phyloP scores from a whole-genome alignment of 2,329 filamentous ascomycete species.

The Elsinoe necatrix region DNA sequence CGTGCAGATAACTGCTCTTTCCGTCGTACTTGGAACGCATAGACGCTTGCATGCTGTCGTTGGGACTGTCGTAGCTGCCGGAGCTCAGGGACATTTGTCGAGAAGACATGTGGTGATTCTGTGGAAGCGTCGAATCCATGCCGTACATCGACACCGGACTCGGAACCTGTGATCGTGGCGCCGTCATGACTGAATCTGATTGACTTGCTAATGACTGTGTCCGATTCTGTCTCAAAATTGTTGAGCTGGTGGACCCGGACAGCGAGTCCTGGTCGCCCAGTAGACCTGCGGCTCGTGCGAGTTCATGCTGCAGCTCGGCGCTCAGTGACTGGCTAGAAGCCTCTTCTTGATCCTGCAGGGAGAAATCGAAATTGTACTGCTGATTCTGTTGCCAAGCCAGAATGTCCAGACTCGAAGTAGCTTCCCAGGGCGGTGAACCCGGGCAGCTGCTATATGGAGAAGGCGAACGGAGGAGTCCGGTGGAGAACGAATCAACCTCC shows the following conservation, averaged over 20 bases:
- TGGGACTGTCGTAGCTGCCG: conserved; percentile 3
- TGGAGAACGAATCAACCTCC: conserved; percentile 10
- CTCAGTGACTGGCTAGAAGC: background rate
- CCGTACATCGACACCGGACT: conserved; percentile 5
- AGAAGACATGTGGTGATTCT: background rate
- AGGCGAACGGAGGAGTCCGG: background rate
- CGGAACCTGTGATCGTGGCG: conserved; percentile 1
- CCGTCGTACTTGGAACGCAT: conserved; percentile 8
- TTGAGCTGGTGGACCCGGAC: background rate
- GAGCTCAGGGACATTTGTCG: conserved; percentile 5
- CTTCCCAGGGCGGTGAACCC: conserved; percentile 10
- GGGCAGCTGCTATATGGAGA: conserved; percentile 13
- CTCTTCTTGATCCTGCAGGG: conserved; percentile 10
- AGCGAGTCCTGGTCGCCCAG: conserved; percentile 2
- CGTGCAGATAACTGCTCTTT: background rate
- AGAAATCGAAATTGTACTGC: conserved; percentile 7
- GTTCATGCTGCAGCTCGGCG: conserved; percentile 13
- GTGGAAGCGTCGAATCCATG: conserved; percentile 1
- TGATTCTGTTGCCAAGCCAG: conserved; percentile 13
- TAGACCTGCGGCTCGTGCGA: conserved; percentile 9
- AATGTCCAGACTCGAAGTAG: background rate
- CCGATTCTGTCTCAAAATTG: conserved; percentile 9
- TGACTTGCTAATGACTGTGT: conserved; percentile 7
- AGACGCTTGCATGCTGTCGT: conserved; percentile 3
- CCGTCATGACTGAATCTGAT: background rate